These are phyloP conservation scores for Apodospora peruviana DNA, from an alignment of 495 filamentous ascomycete species.

Conservation along the genomic window DNA sequence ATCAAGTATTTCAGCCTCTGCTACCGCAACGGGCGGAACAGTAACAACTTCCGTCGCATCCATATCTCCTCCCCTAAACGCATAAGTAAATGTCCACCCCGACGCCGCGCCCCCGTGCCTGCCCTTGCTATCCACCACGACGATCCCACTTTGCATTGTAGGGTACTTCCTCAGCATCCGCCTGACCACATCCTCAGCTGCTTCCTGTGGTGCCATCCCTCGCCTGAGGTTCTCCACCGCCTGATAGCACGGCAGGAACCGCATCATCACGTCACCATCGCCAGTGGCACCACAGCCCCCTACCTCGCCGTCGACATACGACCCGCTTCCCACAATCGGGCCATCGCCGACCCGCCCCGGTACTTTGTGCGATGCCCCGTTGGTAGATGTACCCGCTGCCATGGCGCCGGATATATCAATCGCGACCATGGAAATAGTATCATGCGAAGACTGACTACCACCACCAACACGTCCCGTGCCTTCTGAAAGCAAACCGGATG, in stretches of 20 bases:
- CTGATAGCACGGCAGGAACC: conserved; percentile 45
- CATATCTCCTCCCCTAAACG: conserved; percentile 39
- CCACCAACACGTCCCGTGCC: background rate
- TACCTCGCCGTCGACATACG: conserved; percentile 44
- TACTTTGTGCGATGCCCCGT: conserved; percentile 42
- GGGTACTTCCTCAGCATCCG: conserved; percentile 43
- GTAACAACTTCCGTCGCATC: conserved; percentile 33
- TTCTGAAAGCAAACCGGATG: background rate
- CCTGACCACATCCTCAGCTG: conserved; percentile 39
- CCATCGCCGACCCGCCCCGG: conserved; percentile 45
- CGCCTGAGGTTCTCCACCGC: conserved; percentile 40
- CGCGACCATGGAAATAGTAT: conserved; percentile 45
- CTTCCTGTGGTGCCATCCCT: conserved; percentile 35
- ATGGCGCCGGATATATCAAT: conserved; percentile 31
- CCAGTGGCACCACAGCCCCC: conserved; percentile 46
- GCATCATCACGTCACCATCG: conserved; percentile 49
- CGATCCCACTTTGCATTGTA: conserved; percentile 35
- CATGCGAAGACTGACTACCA: conserved; percentile 20
- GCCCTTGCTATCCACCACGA: conserved; percentile 37
- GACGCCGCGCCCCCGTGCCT: conserved; percentile 41
- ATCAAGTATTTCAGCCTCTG: background rate
- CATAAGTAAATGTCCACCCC: conserved; percentile 43
- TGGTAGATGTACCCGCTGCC: conserved; percentile 45
- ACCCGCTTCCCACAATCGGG: conserved; percentile 42
- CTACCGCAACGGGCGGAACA: conserved; percentile 22